Conservation (phyloP, 192 early-diverging fungal species). For the Nowakowskiella sp. region DNA sequence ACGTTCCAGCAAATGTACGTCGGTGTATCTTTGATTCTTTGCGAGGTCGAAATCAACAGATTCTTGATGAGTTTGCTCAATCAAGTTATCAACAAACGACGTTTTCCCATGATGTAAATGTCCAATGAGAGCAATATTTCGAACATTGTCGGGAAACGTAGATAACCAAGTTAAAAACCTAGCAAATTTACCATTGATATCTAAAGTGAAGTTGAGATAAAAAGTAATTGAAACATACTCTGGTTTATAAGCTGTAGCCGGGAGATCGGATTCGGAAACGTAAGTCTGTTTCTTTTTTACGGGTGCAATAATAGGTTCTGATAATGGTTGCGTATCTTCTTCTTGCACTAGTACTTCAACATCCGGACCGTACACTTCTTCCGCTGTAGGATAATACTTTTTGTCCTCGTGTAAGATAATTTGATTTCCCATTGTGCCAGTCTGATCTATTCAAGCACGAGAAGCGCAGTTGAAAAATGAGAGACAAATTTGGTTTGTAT, state of each 20-base stretch:
- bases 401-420: slow-evolving; percentile 98
- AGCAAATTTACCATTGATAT: slow-evolving; percentile 1
- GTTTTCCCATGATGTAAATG: slow-evolving; percentile 98
- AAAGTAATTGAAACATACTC: slow-evolving; percentile 69
- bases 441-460: slow-evolving; percentile 17
- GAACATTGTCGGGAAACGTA: slow-evolving; percentile 67
- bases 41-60: slow-evolving; percentile 39
- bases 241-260: slow-evolving; percentile 76
- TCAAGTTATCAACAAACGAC: slow-evolving; percentile 84
- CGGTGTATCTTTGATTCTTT: slow-evolving; percentile 70
- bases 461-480: background rate
- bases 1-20: slow-evolving; percentile 85
- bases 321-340: slow-evolving; percentile 93
- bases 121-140: slow-evolving; percentile 87
- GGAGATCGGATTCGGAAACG: slow-evolving; percentile 75
- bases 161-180: slow-evolving; percentile 75
- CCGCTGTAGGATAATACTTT: slow-evolving; percentile 95
- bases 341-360: slow-evolving; percentile 96
- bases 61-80: slow-evolving; percentile 75
- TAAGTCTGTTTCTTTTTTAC: slow-evolving; percentile 80
- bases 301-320: slow-evolving; percentile 90
- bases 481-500: background rate
- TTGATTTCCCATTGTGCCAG: slow-evolving; percentile 57
- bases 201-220: background rate
- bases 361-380: slow-evolving; percentile 89